Base-by-base conservation (phyloP, 1,284 basidiomycete genomes). In the Puccinia triticina region DNA sequence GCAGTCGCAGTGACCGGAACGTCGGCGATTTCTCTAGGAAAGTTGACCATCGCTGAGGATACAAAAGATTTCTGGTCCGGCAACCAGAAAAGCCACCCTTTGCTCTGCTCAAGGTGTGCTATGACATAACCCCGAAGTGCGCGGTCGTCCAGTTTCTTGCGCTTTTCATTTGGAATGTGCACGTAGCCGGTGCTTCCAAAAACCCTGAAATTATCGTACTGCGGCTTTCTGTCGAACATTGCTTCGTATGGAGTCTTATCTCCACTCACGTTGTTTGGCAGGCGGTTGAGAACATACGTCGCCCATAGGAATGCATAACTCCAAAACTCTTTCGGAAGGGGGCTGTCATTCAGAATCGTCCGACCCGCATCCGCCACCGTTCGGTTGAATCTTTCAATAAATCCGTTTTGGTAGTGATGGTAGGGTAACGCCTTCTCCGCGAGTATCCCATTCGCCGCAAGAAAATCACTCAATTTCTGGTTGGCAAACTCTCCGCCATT, bases 21-120 rank as follows among this genome's bases (percentile, higher is more conserved):
- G 8, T 29, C 7, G 5, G 55, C 29, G 5, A n/a, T 5, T 59
- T 23, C 21, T 12, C 8, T 67, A 5, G 7, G 50, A 11, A 43
- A 75, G 67, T 7, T n/a, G 1, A 40, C 77, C 61, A 53, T 53
- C 1, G 77, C 77, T 2, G 26, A 78, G 16, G 5, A 12, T 4
- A 67, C 11, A 50, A 69, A 78, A 40, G 16, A 23, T 7, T 78
- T 29, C 21, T 23, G 16, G 1, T 1, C 10, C 0, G 77, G 77
- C 3, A 53, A 23, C 43, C 48, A 78, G 18, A 78, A 78, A 21
- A 48, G n/a, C 77, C 77, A 78, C 0, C 61, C 77, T 32, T 77
- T 77, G 5, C 59, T 66, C 18, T 3, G 21, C 26, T 50, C 76
- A 5, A 66, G 23, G 37, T 67, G 32, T 21, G 7, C 43, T 0